These are phyloP conservation scores for Skeletonema tropicum DNA, from an alignment of 108 stramenopile species.

Conservation along the genomic window DNA sequence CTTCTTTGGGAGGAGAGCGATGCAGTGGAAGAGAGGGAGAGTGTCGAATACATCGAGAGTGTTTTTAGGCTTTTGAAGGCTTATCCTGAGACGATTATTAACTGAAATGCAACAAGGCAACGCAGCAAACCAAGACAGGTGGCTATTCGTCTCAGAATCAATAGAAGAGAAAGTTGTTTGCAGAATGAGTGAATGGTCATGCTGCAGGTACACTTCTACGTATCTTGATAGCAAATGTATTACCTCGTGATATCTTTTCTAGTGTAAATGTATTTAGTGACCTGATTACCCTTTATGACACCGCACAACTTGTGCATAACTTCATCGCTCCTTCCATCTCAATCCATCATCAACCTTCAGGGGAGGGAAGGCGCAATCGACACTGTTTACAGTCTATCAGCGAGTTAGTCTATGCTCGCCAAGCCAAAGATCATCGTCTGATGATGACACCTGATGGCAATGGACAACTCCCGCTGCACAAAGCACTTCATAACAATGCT, in stretches of 20 bases:
- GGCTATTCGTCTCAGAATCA: no score
- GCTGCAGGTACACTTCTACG: no score
- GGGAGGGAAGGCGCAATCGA: no score
- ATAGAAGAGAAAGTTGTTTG: not conserved
- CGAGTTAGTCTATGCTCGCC: not conserved
- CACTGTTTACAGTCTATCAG: not conserved
- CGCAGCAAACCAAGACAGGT: no score
- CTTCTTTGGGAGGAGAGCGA: not conserved
- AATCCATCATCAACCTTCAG: not conserved
- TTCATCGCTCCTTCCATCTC: no score
- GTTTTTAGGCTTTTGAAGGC: not conserved
- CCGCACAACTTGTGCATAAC: no score
- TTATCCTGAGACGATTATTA: not conserved
- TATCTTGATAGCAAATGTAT: no score
- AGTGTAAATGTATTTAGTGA: no score
- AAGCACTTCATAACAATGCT: not conserved
- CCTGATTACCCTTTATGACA: no score
- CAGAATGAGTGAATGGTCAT: no score
- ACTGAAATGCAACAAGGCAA: no score
- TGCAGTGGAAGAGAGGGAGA: not conserved
- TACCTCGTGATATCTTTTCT: no score
- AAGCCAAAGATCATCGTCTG: not conserved
- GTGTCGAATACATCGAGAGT: not conserved
- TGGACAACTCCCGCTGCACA: not conserved
- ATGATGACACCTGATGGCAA: not conserved